Percentiles rank a stretch among this genome's conserved stretches.
Conservation (phyloP, 257 asterid species). For the Solanum piurae region DNA sequence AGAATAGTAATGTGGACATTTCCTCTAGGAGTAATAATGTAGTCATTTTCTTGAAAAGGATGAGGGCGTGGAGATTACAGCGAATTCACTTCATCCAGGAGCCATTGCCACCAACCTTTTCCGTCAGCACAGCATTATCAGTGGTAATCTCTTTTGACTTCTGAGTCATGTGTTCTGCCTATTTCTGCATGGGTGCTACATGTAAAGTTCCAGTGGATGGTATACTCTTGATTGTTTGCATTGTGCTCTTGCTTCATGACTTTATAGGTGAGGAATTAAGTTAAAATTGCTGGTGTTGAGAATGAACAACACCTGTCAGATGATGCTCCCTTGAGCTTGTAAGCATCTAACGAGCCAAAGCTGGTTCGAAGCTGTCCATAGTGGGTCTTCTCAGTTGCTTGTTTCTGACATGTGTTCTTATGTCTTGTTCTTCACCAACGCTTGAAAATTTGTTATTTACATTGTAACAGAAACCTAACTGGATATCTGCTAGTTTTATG, state of each 20-base stretch:
- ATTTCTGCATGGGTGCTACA: not conserved
- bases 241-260: not conserved
- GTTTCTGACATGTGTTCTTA: not conserved
- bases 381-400: not conserved
- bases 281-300: not conserved
- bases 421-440: not conserved
- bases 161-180: not conserved
- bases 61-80: conserved; percentile 58
- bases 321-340: not conserved
- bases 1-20: not conserved
- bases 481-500: not conserved
- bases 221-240: not conserved
- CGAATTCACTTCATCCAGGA: conserved; percentile 86
- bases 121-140: conserved; percentile 43
- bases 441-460: not conserved
- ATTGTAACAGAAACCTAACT: not conserved
- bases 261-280: not conserved
- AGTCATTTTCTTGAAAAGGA: conserved; percentile 29
- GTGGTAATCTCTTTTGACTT: conserved; percentile 23
- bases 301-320: not conserved
- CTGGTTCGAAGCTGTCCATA: not conserved
- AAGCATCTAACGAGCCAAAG: not conserved
- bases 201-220: not conserved
- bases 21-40: not conserved
- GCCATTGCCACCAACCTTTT: conserved; percentile 56